Conservation (phyloP, 768 basidiomycete species). For the Rhodotorula toruloides region DNA sequence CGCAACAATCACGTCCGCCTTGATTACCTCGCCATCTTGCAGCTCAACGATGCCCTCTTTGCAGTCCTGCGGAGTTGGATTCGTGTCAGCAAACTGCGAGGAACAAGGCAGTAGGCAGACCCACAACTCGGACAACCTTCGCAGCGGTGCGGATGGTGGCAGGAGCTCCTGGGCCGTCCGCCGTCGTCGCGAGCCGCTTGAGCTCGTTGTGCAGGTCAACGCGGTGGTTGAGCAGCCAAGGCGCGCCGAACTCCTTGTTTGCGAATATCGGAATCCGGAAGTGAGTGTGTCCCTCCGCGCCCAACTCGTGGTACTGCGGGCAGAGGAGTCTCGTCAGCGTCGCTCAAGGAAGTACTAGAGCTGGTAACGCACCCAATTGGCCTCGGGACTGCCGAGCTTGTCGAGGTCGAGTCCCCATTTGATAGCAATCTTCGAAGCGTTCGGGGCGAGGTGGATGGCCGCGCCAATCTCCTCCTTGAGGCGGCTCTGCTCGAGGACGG, state of each 20-base stretch:
- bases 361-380: background rate
- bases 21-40: constrained; percentile 20
- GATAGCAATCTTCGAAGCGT: constrained; percentile 22
- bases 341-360: background rate
- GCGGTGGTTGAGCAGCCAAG: constrained; percentile 34
- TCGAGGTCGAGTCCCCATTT: constrained; percentile 24
- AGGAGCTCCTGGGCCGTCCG: background rate
- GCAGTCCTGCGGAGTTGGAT: constrained; percentile 8
- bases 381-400: constrained; percentile 7
- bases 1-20: constrained; percentile 37
- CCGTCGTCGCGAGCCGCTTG: constrained; percentile 7
- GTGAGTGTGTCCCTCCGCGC: background rate
- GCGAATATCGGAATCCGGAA: constrained; percentile 10
- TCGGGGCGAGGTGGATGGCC: constrained; percentile 33
- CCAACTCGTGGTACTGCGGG: constrained; percentile 16
- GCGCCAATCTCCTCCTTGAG: constrained; percentile 19
- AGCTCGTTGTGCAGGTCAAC: constrained; percentile 36
- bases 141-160: constrained; percentile 19
- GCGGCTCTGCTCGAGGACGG: constrained; percentile 5
- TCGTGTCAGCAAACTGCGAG: background rate
- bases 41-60: background rate
- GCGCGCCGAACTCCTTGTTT: constrained; percentile 14
- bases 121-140: constrained; percentile 13
- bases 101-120: background rate
- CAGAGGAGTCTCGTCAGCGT: background rate